phyloP scores from a whole-genome alignment of 805 yeast genomes.

The Candida alai region DNA sequence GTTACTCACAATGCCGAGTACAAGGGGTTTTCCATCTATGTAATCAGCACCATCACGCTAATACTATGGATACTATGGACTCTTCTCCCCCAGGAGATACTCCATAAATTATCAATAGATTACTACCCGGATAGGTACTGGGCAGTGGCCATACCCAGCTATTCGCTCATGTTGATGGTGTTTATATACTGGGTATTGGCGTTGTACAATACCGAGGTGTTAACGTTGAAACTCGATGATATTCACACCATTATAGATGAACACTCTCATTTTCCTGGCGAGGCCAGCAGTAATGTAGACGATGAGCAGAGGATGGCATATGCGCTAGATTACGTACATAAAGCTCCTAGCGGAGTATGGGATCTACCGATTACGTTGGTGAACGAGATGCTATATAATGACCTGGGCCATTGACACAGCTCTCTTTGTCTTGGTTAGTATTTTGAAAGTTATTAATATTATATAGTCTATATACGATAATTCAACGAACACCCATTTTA shows the following conservation, averaged over 20 bases:
- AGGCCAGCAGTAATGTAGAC: background rate
- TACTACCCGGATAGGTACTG: conserved; percentile 91
- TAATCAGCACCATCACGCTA: conserved; percentile 56
- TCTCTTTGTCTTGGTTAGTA: background rate
- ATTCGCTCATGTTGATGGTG: conserved; percentile 64
- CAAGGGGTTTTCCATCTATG: conserved; percentile 81
- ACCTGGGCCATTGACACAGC: conserved; percentile 2
- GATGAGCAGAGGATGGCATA: conserved; percentile 8
- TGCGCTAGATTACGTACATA: conserved; percentile 40
- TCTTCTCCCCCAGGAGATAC: conserved; percentile 55
- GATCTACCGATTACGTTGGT: conserved; percentile 76
- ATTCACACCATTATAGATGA: conserved; percentile 66
- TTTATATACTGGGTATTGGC: conserved; percentile 69
- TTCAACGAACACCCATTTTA: no score
- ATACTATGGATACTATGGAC: conserved; percentile 70
- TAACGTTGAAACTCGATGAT: conserved; percentile 57
- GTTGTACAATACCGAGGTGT: conserved; percentile 70
- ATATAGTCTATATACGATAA: conserved; percentile 3
- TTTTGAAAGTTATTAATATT: background rate
- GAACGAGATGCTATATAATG: conserved; percentile 55
- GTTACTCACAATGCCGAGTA: conserved; percentile 68
- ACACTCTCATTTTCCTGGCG: conserved; percentile 39
- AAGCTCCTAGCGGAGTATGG: conserved; percentile 78
- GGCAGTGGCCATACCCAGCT: conserved; percentile 78
- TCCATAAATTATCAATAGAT: conserved; percentile 51